These are phyloP conservation scores for Yarrowia deformans DNA, from an alignment of 805 yeast species.

Conservation along the genomic window DNA sequence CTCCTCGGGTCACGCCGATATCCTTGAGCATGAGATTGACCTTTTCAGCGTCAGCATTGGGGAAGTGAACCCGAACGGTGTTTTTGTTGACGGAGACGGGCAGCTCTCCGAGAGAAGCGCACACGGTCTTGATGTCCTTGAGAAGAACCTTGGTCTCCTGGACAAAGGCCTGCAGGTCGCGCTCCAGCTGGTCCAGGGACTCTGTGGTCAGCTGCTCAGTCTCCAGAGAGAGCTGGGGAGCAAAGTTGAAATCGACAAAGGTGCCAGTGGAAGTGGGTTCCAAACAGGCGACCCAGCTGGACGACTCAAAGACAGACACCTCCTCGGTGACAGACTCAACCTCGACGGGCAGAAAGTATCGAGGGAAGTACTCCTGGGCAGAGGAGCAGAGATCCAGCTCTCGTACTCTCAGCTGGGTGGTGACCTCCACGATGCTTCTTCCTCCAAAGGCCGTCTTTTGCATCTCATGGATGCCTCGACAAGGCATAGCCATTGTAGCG, in stretches of 20 bases:
- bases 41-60: conserved; percentile 68
- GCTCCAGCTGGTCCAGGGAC: conserved; percentile 53
- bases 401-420: conserved; percentile 14
- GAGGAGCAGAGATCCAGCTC: conserved; percentile 20
- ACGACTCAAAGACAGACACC: conserved; percentile 1
- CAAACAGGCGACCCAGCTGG: conserved; percentile 23
- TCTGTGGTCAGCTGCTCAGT: conserved; percentile 56
- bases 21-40: conserved; percentile 66
- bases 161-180: conserved; percentile 48
- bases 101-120: conserved; percentile 64
- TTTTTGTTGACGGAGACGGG: conserved; percentile 60
- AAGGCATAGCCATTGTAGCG: conserved; percentile 37
- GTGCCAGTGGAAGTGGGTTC: conserved; percentile 45
- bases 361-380: conserved; percentile 1
- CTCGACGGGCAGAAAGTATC: conserved; percentile 7
- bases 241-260: conserved; percentile 63
- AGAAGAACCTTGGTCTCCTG: conserved; percentile 54
- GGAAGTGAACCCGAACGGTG: conserved; percentile 67
- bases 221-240: conserved; percentile 51
- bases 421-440: conserved; percentile 15
- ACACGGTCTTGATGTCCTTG: conserved; percentile 56
- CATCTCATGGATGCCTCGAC: conserved; percentile 15
- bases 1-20: conserved; percentile 64
- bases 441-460: conserved; percentile 15
- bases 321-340: conserved; percentile 28